Percentiles rank a stretch among this genome's conserved stretches.
Conservation (phyloP, 2,329 filamentous ascomycete genomes). For the Botrytis tulipae region DNA sequence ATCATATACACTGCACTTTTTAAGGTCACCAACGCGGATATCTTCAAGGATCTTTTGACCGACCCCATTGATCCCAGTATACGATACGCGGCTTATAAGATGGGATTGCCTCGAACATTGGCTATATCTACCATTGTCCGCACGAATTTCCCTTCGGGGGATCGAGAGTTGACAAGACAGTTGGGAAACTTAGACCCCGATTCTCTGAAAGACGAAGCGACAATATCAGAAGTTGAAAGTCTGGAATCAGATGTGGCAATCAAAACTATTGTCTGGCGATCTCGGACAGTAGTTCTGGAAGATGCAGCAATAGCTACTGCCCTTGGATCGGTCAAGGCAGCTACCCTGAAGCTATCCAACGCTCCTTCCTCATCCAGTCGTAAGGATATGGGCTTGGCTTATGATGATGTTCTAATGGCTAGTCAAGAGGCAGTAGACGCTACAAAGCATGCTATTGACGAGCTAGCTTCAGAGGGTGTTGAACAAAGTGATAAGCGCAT, state of each 20-base stretch:
- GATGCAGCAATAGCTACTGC: conserved; percentile 89
- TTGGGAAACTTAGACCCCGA: conserved; percentile 70
- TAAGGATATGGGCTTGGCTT: conserved; percentile 76
- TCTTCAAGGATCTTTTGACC: conserved; percentile 81
- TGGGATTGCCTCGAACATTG: conserved; percentile 81
- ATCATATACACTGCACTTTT: conserved; percentile 80
- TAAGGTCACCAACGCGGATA: conserved; percentile 65
- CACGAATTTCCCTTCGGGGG: conserved; percentile 72
- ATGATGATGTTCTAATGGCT: conserved; percentile 85
- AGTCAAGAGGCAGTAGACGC: conserved; percentile 94
- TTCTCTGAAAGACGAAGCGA: conserved; percentile 58
- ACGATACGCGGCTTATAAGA: conserved; percentile 89
- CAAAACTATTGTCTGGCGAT: conserved; percentile 80
- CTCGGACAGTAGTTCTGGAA: conserved; percentile 80
- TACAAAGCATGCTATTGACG: conserved; percentile 89
- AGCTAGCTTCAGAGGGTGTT: conserved; percentile 78
- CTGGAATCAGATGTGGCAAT: conserved; percentile 58
- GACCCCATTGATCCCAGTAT: conserved; percentile 90
- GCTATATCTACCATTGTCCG: conserved; percentile 76
- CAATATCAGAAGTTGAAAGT: conserved; percentile 50
- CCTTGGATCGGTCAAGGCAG: conserved; percentile 65
- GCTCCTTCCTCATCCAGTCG: conserved; percentile 50
- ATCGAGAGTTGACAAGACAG: conserved; percentile 59
- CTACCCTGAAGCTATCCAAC: conserved; percentile 50
- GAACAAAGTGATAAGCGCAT: conserved; percentile 81